Evolutionary conservation across 495 filamentous ascomycete species (phyloP).

Genomic region (Tuber indicum): DNA sequence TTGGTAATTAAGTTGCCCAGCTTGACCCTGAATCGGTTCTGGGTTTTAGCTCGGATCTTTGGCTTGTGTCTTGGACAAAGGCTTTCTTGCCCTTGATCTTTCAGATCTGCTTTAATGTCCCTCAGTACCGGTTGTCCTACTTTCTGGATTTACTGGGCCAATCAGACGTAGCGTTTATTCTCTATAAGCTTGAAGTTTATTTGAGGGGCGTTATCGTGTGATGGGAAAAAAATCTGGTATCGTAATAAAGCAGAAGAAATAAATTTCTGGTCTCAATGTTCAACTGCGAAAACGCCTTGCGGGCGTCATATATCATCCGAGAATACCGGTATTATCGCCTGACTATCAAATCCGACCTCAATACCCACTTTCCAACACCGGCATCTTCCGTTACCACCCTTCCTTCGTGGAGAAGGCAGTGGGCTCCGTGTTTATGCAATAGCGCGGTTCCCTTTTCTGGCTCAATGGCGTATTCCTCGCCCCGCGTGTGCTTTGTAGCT

Average conservation of each 20-base stretch:
- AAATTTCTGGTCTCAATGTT: background rate
- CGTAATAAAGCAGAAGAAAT: background rate
- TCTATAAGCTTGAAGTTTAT: background rate
- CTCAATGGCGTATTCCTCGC: slow-evolving; percentile 58
- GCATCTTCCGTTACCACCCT: slow-evolving; percentile 70
- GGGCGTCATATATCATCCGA: background rate
- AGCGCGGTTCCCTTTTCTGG: slow-evolving; percentile 76
- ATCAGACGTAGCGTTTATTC: background rate
- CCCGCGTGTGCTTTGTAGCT: slow-evolving; percentile 48
- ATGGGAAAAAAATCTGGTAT: background rate
- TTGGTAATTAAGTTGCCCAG: too few relatives aligned
- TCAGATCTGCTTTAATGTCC: too few relatives aligned
- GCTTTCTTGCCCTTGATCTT: too few relatives aligned
- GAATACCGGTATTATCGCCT: slow-evolving; percentile 43
- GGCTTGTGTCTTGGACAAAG: too few relatives aligned
- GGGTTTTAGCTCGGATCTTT: too few relatives aligned
- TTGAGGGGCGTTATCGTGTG: background rate
- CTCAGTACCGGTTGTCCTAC: background rate
- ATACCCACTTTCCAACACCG: slow-evolving; percentile 85
- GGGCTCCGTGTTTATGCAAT: slow-evolving; percentile 80
- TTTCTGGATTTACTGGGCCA: background rate
- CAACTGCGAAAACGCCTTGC: background rate
- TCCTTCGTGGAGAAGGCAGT: slow-evolving; percentile 87
- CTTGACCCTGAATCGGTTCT: too few relatives aligned
- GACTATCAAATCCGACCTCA: slow-evolving; percentile 81